These are phyloP conservation scores for Diaporthe longicolla DNA, from an alignment of 2,329 filamentous ascomycete genomes.

Conservation along the genomic window DNA sequence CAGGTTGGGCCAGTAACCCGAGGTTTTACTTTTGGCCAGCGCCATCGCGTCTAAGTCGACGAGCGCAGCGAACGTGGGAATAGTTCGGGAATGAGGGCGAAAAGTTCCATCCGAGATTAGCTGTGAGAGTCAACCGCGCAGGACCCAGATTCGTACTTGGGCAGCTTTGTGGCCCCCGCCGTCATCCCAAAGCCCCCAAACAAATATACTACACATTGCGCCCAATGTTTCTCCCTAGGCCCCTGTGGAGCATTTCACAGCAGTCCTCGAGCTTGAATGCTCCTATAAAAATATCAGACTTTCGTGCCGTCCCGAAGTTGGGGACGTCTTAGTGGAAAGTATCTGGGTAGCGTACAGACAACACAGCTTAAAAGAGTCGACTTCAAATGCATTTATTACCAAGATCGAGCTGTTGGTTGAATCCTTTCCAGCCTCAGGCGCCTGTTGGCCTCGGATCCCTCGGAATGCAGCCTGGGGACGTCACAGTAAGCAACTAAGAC, in stretches of 20 bases:
- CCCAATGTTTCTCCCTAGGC: no score
- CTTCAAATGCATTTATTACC: no score
- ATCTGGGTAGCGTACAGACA: no score
- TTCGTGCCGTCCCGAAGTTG: background rate
- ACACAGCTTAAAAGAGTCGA: no score
- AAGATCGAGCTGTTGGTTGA: no score
- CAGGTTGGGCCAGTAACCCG: background rate
- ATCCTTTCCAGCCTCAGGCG: background rate
- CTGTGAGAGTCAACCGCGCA: background rate
- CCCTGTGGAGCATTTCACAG: no score
- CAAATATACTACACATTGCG: no score
- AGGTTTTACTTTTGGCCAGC: background rate
- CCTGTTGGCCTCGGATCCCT: background rate
- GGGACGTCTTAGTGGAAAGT: background rate
- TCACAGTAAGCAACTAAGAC: constrained; percentile 16
- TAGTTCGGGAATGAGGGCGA: constrained; percentile 9
- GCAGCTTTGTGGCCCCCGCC: background rate
- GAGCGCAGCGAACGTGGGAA: background rate
- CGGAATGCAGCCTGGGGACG: constrained; percentile 8
- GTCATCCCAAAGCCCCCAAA: no score
- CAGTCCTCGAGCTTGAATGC: no score
- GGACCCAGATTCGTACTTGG: background rate
- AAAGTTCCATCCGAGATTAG: background rate
- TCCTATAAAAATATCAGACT: background rate
- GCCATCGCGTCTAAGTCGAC: background rate